Conservation (phyloP, 2,329 filamentous ascomycete genomes). For the Dryadomyces sulphureus region DNA sequence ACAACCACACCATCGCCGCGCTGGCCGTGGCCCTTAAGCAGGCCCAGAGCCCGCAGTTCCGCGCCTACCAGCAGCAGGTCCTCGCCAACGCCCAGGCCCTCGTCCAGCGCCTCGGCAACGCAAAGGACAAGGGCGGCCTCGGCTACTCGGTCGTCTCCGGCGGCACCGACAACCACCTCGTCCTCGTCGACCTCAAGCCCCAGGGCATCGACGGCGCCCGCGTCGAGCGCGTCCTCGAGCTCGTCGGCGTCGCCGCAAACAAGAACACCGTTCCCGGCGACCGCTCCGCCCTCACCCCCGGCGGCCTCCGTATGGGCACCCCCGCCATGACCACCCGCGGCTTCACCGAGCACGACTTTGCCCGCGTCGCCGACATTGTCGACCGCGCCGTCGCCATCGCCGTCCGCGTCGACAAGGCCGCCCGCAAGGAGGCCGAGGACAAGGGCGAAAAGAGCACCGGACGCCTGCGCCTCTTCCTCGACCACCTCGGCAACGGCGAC, state of each 20-base stretch:
- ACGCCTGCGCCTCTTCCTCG: slow-evolving; percentile 51
- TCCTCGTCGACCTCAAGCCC: slow-evolving; percentile 81
- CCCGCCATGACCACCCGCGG: slow-evolving; percentile 96
- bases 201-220: slow-evolving; percentile 77
- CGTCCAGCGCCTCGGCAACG: slow-evolving; percentile 48
- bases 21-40: slow-evolving; percentile 91
- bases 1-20: slow-evolving; percentile 98
- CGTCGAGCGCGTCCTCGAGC: slow-evolving; percentile 78
- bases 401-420: slow-evolving; percentile 58
- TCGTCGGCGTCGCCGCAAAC: slow-evolving; percentile 93
- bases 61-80: slow-evolving; percentile 80
- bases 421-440: slow-evolving; percentile 52
- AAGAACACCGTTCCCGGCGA: slow-evolving; percentile 98
- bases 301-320: slow-evolving; percentile 84
- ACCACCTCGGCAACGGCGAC: slow-evolving; percentile 53
- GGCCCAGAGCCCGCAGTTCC: slow-evolving; percentile 78
- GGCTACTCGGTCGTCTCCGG: slow-evolving; percentile 85
- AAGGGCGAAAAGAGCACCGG: slow-evolving; percentile 50
- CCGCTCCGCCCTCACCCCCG: slow-evolving; percentile 81
- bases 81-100: slow-evolving; percentile 84
- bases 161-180: slow-evolving; percentile 94
- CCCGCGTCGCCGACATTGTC: slow-evolving; percentile 70
- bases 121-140: slow-evolving; percentile 60
- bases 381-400: slow-evolving; percentile 72
- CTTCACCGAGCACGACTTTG: slow-evolving; percentile 81